A percentile compares a stretch with the other conserved stretches of the same genome.
These are phyloP conservation scores for Solanum infundibuliforme DNA, from an alignment of 257 asterid species.

Conservation along the genomic window DNA sequence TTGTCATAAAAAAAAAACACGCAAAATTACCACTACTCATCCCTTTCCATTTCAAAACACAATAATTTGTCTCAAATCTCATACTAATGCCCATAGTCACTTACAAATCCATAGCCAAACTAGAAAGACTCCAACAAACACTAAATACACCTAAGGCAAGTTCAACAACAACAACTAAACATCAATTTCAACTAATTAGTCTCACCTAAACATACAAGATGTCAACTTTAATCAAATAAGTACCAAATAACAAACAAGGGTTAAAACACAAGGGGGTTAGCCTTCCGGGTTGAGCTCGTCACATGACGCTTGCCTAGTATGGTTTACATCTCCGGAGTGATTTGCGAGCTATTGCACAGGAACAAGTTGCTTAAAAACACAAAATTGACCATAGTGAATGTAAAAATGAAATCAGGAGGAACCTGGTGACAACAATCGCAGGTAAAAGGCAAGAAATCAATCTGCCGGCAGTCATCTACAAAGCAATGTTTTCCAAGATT, in stretches of 20 bases:
- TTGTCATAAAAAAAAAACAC: background rate
- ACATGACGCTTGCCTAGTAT: background rate
- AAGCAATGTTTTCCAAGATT: conserved; percentile 84
- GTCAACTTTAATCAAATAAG: background rate
- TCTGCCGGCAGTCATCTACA: conserved; percentile 72
- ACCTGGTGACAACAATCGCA: conserved; percentile 89
- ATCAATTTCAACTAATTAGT: background rate
- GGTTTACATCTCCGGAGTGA: rapidly evolving
- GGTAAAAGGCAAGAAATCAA: conserved; percentile 90
- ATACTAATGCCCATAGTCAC: background rate
- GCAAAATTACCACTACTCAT: background rate
- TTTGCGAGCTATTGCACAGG: too few relatives aligned
- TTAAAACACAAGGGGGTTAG: background rate
- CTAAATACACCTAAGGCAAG: background rate
- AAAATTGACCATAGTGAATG: background rate
- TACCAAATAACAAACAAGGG: background rate
- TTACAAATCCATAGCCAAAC: background rate
- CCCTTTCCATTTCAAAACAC: background rate
- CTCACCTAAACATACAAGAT: background rate
- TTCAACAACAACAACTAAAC: background rate
- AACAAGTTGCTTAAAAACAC: too few relatives aligned
- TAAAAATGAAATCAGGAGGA: background rate
- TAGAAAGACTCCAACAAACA: background rate
- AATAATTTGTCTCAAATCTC: background rate
- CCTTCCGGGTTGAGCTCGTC: background rate